Base-by-base conservation (phyloP, 306 rosid genomes). In the Lagenaria siceraria region DNA sequence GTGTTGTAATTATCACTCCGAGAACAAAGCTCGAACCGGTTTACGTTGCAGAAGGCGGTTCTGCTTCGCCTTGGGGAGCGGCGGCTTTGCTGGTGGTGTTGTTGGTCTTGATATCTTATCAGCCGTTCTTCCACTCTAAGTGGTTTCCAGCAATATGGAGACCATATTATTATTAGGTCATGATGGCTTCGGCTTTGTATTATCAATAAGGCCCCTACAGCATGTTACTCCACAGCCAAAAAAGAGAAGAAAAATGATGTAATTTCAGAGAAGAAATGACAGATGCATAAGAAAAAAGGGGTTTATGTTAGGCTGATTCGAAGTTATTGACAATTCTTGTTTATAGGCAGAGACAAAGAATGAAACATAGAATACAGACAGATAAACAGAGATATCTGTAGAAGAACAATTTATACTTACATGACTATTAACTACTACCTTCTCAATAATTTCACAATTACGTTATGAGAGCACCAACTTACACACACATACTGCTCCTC, bases 11-110 rank as follows among this genome's bases (percentile, higher is more conserved):
- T 74, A 75, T 83, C 10, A 27, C 52, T 48, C 86, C 88, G 1
- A 42, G 56, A 18, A 78, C 80, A 0, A 80, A 84, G 80, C 64
- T 2, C 9, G 35, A 5, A 61, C 73, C 18, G 40, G 81, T 53
- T 75, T 52, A 27, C 54, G 46, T 25, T 13, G 13, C 82, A 0
- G 75, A 35, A 29, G 78, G 60, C 2, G 83, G 77, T 3, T 82
- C 82, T 5, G 85, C 87, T 0, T 83, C 89, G 11, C 92, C 96
- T 17, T 92, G 93, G 96, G 88, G 91, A 2, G 85, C 89, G 17
- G 90, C 83, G 0, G 82, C 84, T 59, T 49, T 88, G 55, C 81
- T 92, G 77, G 49, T 85, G 71, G 54, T 92, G 54, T 81, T 92
- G 49, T 64, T 90, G 84, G 58, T 88, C 10, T 78, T 90, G 88